Base-by-base conservation (phyloP, 2,329 filamentous ascomycete species). In the Hypoxylon sp. region DNA sequence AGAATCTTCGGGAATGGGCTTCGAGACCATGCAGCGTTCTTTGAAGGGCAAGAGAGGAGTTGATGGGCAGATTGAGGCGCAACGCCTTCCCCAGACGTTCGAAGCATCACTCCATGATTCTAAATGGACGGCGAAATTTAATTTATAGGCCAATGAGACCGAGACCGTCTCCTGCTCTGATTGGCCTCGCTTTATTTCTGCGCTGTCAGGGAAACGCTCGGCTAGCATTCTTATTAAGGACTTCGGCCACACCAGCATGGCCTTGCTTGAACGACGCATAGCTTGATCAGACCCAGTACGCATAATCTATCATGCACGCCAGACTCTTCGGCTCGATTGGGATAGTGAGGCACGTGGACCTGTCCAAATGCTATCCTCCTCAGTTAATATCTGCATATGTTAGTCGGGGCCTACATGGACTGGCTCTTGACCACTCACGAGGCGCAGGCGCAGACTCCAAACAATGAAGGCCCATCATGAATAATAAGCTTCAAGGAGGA, bases 121-220 rank as follows among this genome's bases (percentile, higher is more conserved):
- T 73, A 72, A 56, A 75, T 68, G 65, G 61, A 69, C 62, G 66
- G 71, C 68, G 62, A 70, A 71, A 69, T 74, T 72, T 75, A 74
- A 75, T 73, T 62, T 73, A 72, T 32, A 68, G 60, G 19, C 63
- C 67, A 70, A 69, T 66, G 67, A 72, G 65, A 58, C 62, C 65
- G 64, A 70, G 61, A 7, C 31, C 24, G 56, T 47, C 44, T 48
- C 8, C 46, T 54, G 54, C 50, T 51, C 51, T 69, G 59, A 72
- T 71, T 72, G 69, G 69, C 3, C 15, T 54, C 17, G 59, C 44
- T 21, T 29, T 39, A 60, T 58, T 57, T 72, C 52, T 64, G 54
- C 46, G 42, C 55, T 58, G 60, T 54, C 63, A 70, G 54, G 63
- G 55, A 67, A 68, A 58, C 58, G 35, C 63, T 71, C 67, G 69